These are phyloP conservation scores for Candida hungchunana DNA, from an alignment of 805 yeast species.

Conservation along the genomic window DNA sequence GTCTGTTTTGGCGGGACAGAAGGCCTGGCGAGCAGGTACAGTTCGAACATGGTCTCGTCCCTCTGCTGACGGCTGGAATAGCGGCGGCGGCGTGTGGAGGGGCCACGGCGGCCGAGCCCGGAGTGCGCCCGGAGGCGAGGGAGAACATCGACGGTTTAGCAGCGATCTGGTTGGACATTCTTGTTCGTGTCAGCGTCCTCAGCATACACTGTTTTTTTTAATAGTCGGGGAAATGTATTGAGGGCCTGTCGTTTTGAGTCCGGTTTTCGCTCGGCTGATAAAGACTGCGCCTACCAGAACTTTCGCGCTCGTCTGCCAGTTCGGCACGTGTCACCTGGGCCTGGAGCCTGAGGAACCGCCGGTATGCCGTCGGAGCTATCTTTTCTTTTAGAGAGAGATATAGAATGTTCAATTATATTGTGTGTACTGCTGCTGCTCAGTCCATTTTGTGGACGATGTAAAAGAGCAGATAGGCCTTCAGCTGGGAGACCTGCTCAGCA, in stretches of 20 bases:
- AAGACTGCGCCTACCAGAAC: too few species aligned
- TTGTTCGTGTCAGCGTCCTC: slow-evolving; percentile 5
- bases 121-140: slow-evolving; percentile 25
- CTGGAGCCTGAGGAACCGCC: too few species aligned
- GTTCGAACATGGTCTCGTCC: slow-evolving; percentile 56
- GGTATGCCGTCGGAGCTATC: too few species aligned
- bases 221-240: too few species aligned
- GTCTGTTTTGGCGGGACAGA: slow-evolving; percentile 58
- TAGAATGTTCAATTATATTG: too few species aligned
- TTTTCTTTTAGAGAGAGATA: too few species aligned
- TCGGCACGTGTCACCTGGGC: too few species aligned
- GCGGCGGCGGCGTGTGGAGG: slow-evolving; percentile 9
- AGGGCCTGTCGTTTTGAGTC: too few species aligned
- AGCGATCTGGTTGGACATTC: slow-evolving; percentile 30
- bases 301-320: too few species aligned
- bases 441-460: slow-evolving; percentile 41
- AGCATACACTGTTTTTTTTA: slow-evolving; percentile 14
- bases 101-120: slow-evolving; percentile 10
- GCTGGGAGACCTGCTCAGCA: slow-evolving; percentile 57
- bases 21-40: slow-evolving; percentile 86
- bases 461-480: slow-evolving; percentile 78
- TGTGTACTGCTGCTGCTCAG: not conserved
- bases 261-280: too few species aligned
- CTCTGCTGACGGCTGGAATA: slow-evolving; percentile 23
- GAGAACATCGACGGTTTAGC: slow-evolving; percentile 41